A percentile compares a stretch with the other conserved stretches of the same genome.
Conservation (phyloP, 306 rosid species). For the Cucumis hystrix region DNA sequence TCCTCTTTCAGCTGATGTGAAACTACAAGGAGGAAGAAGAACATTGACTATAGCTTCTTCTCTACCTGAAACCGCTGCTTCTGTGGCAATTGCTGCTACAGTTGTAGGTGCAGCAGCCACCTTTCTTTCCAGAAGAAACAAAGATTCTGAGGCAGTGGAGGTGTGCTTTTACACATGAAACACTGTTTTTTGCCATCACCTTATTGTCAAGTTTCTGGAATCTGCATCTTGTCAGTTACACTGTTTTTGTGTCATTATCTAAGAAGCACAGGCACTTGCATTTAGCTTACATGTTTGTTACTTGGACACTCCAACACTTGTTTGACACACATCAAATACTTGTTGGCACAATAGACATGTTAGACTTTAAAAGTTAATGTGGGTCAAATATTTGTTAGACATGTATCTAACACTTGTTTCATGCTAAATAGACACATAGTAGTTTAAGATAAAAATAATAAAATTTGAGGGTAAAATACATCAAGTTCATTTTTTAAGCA, state of each 20-base stretch:
- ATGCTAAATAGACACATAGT: not conserved
- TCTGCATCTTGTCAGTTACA: not conserved
- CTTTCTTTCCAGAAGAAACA: conserved; percentile 52
- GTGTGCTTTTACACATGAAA: conserved; percentile 18
- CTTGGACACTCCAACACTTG: not conserved
- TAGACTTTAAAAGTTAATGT: too few species aligned
- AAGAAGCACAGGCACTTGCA: not conserved
- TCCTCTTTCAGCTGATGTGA: conserved; percentile 23
- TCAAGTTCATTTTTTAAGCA: not conserved
- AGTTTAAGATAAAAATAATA: not conserved
- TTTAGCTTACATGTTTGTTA: not conserved
- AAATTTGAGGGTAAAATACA: not conserved
- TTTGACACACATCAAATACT: not conserved
- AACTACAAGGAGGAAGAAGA: conserved; percentile 43
- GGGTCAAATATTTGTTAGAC: not conserved
- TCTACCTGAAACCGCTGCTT: conserved; percentile 79
- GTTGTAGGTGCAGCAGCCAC: conserved; percentile 78
- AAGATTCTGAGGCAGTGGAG: conserved; percentile 38
- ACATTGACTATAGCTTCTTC: conserved; percentile 26
- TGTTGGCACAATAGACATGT: not conserved
- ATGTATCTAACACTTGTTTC: not conserved
- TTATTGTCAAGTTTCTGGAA: not conserved
- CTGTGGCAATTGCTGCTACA: conserved; percentile 68
- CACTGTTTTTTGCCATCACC: not conserved
- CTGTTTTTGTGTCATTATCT: not conserved